Conservation (phyloP, 2,329 filamentous ascomycete genomes). For the Colletotrichum abscissum region DNA sequence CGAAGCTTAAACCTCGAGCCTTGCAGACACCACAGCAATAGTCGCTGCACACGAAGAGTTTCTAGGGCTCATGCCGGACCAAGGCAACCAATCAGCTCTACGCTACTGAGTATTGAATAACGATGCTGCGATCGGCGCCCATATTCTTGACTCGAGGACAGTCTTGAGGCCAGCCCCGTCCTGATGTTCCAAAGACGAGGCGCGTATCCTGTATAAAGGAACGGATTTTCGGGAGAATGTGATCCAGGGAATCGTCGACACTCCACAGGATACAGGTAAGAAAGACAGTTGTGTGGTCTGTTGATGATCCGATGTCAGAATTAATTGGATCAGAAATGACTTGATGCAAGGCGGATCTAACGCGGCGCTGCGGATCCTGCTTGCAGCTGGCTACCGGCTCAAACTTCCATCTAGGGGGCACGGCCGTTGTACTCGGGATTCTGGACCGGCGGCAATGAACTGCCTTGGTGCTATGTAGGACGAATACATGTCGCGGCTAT, state of each 20-base stretch:
- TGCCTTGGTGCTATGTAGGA: constrained; percentile 1
- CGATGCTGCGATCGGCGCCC: not conserved
- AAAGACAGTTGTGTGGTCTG: constrained; percentile 12
- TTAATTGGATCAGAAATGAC: constrained; percentile 18
- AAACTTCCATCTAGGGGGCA: not conserved
- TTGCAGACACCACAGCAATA: not conserved
- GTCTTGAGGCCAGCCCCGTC: not conserved
- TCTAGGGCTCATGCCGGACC: not conserved
- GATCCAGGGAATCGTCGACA: not conserved
- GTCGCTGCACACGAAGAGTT: not conserved
- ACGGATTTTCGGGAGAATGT: not conserved
- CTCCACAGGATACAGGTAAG: not conserved
- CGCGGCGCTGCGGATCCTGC: constrained; percentile 2
- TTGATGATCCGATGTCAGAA: constrained; percentile 18
- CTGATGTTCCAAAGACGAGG: constrained; percentile 2
- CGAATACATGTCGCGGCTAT: constrained; percentile 22
- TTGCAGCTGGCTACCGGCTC: not conserved
- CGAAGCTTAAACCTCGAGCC: not conserved
- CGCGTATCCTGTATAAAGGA: not conserved
- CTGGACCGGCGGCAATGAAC: not conserved
- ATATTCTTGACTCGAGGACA: constrained; percentile 15
- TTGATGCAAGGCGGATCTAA: constrained; percentile 24
- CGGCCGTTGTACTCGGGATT: not conserved
- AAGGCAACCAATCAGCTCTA: not conserved
- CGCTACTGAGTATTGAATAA: not conserved